Base-by-base conservation (phyloP, 768 basidiomycete genomes). In the Hygrocybe coccinea region DNA sequence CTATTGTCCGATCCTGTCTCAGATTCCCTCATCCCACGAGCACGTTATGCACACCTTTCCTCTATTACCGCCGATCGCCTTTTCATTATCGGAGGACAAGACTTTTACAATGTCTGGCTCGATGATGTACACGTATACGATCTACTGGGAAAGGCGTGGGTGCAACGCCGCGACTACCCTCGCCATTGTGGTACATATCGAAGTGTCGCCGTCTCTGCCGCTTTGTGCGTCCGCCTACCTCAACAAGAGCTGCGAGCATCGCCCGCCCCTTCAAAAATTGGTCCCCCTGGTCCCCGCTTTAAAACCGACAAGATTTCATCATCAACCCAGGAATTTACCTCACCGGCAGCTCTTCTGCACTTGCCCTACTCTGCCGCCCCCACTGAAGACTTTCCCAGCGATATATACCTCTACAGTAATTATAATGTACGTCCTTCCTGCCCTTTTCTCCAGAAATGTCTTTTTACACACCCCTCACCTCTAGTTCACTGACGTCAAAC, bases 131-230 rank as follows among this genome's bases (percentile, higher is more conserved):
- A 91, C 67, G 88, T 95, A 6, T 94, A 87, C 60, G 93, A 97
- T 66, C 79, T 98, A 36, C 67, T 76, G 12, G 70, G 74, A 12
- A 82, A 82, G 67, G 74, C 78, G 5, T 98, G 95, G 95, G 79
- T 91, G 0, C 85, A 87, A 63, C 76, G 82, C 35, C 84, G 87
- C 48, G 82, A 84, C 57, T 93, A 93, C 62, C 89, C 89, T 1
- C 82, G 91, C n/a, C 93, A 97, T 71, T 93, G 92, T 66, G 95
- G 95, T 2, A 95, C 95, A 0, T 98, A 98, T 70, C 87, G 95
- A 52, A 91, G 89, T 61, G 91, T 97, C 22, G 91, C 92, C 0
- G 87, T 95, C 17, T 85, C 90, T 1, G 83, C 87, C 10, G 75
- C 75, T 57, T 76, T 78, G 57, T 77, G 79, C 44, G 86, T 93